phyloP scores from a whole-genome alignment of 306 rosid genomes.

The Acacia melanoxylon region DNA sequence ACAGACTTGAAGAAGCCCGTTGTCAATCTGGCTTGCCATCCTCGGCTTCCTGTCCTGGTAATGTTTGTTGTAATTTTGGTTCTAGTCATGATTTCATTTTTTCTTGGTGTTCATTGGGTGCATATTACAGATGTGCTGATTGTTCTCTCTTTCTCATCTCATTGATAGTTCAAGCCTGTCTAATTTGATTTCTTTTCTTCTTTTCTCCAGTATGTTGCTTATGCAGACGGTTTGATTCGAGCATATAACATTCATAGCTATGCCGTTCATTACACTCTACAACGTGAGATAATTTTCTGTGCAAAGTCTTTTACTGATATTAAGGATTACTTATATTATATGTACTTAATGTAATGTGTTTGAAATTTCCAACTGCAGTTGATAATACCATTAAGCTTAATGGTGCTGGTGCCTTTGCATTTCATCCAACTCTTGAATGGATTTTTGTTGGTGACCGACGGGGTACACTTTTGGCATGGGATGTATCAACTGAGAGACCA shows the following conservation, averaged over 20 bases:
- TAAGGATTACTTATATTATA: constrained; percentile 16
- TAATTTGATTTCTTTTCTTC: constrained; percentile 27
- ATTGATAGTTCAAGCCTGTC: constrained; percentile 25
- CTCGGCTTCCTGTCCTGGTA: constrained; percentile 95
- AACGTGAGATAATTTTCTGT: constrained; percentile 60
- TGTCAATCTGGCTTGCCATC: constrained; percentile 98
- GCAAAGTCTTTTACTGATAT: constrained; percentile 35
- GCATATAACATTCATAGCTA: constrained; percentile 93
- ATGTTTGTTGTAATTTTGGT: constrained; percentile 20
- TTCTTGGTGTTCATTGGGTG: constrained; percentile 15
- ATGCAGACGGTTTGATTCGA: constrained; percentile 94
- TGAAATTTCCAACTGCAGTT: constrained; percentile 55
- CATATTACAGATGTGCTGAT: constrained; percentile 16
- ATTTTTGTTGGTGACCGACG: constrained; percentile 97
- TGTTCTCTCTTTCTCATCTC: constrained; percentile 21
- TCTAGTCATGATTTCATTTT: constrained; percentile 21
- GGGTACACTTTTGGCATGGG: constrained; percentile 97
- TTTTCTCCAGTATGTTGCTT: constrained; percentile 79
- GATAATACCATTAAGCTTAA: constrained; percentile 89
- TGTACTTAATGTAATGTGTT: constrained; percentile 22
- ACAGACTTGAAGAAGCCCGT: constrained; percentile 95
- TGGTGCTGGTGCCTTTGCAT: constrained; percentile 96
- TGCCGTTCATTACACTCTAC: constrained; percentile 93
- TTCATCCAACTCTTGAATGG: constrained; percentile 99
- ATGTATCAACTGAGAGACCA: constrained; percentile 92